Evolutionary conservation across 192 early-diverging fungal species (phyloP).

Genomic region (Podila clonocystis): DNA sequence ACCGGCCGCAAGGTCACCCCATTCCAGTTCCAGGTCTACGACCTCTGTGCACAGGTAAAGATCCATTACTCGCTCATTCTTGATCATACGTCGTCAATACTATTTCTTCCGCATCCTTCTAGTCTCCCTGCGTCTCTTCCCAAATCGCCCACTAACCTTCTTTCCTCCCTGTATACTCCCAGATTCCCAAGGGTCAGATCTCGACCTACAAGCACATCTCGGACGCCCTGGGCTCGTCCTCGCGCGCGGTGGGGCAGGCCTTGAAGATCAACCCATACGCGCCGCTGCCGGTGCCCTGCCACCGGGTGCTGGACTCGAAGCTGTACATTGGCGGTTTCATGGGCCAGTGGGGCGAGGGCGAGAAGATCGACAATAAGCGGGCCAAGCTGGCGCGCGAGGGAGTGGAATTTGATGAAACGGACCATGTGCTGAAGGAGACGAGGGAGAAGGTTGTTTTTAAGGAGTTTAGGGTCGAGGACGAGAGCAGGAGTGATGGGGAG

Average conservation of each 20-base stretch:
- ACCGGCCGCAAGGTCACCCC: conserved; percentile 70
- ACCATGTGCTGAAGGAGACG: conserved; percentile 49
- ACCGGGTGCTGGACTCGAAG: conserved; percentile 71
- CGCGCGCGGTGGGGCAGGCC: conserved; percentile 76
- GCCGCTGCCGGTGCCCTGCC: conserved; percentile 76
- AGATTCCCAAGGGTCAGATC: conserved; percentile 69
- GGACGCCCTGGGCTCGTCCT: conserved; percentile 65
- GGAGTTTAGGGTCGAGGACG: conserved; percentile 52
- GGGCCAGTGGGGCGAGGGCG: conserved; percentile 70
- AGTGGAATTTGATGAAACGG: conserved; percentile 65
- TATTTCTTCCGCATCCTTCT: neutral
- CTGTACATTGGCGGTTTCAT: conserved; percentile 75
- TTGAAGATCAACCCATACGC: conserved; percentile 74
- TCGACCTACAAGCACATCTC: conserved; percentile 76
- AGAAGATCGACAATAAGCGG: conserved; percentile 70
- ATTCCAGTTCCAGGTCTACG: conserved; percentile 81
- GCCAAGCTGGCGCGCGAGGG: conserved; percentile 76
- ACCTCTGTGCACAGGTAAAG: conserved; percentile 66
- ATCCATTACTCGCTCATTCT: no score
- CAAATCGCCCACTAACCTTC: no score
- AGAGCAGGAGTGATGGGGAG: no score
- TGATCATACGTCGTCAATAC: neutral
- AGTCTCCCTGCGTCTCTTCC: no score
- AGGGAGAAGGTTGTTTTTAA: conserved; percentile 61
- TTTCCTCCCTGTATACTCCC: neutral